Evolutionary conservation across 768 basidiomycete species (phyloP), one percentile per base, ranked within the genome.

Genomic region (Trametes sanguinea): DNA sequence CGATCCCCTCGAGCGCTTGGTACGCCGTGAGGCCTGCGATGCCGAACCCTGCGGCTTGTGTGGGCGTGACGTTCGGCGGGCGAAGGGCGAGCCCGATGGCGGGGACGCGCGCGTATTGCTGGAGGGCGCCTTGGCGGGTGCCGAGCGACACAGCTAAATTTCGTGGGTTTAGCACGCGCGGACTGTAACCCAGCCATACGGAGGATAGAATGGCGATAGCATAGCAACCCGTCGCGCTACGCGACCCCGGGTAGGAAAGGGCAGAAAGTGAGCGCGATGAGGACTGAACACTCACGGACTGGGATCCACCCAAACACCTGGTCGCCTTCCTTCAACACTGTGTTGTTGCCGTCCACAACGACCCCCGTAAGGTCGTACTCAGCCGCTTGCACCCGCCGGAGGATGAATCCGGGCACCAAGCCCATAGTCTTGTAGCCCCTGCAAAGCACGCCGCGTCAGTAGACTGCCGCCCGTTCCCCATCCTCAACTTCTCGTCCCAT

Each of bases 311-410:
- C 91, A 67, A 84, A 86, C 3, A 93, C 83, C 45, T 81, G 76
- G 62, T 92, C 87, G 1, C 90, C 90, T 2, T 74, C 70, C 2
- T 76, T 73, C 67, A 87, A 85, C 6, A 76, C 75, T 0, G 83
- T 77, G 17, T 77, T 81, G 63, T 85, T 85, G 0, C 79, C 72
- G 59, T 84, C 81, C 14, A 81, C 84, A 11, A 93, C 74, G 4
- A 82, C 75, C 3, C 91, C 91, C 0, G 87, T 73, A 32, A 90
- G 72, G 66, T 93, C 91, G 54, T 78, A 69, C 66, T 87, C 90
- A 32, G 85, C 77, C 1, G 83, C 74, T 33, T 80, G 74, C 1
- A 88, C 87, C 29, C 83, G 76, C 45, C 69, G 67, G 2, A 76
- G 73, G 8, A 86, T 11, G 51, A 82, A 76, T 44, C 77, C 80